Base-by-base conservation (phyloP, 768 basidiomycete genomes). In the Trametes cinnabarina region DNA sequence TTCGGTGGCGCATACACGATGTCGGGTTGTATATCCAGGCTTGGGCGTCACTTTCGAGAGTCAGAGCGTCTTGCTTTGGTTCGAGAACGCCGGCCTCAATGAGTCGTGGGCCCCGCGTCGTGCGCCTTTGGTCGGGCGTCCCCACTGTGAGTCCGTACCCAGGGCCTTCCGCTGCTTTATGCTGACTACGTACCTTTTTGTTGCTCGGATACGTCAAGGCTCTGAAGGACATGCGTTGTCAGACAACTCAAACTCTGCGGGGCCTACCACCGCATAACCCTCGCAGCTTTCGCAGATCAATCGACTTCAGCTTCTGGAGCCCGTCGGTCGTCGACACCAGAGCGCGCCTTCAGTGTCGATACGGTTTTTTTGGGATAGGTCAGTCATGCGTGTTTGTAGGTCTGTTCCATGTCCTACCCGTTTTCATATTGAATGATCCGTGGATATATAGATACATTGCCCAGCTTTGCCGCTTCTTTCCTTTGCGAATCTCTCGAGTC, bases 141-240 rank as follows among this genome's bases (percentile, higher is more conserved):
- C 46, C 37, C 54, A 48, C 54, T 41, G 54, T 47, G 54, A 55
- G 54, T 40, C 19, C 35, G 12, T 32, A 12, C 17, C 14, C 46
- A 22, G 37, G 7, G 10, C 35, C 39, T 28, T 26, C 15, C 20
- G 6, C 37, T 40, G 54, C 54, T 35, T 48, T 46, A 32, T 47
- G 46, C 46, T 55, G 54, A 41, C 54, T 55, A 41, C 46, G 34
- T 11, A 20, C 8, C 19, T 14, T 30, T 9, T 6, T 17, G 32
- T 23, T 44, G 20, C 12, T 14, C 11, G 5, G 42, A 12, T 39
- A 39, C 37, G 37, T 39, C 37, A 39, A 15, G 37, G 19, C 15
- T 14, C 25, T 17, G 7, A 7, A 30, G 25, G 7, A 11, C n/a
- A 32, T 42, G n/a, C 26, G 30, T 40, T 20, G 50, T 42, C 41